Percentiles rank a stretch among this genome's conserved stretches.
Evolutionary conservation across 1,284 basidiomycete genomes (phyloP).

Genomic region (Marasmius sp.): DNA sequence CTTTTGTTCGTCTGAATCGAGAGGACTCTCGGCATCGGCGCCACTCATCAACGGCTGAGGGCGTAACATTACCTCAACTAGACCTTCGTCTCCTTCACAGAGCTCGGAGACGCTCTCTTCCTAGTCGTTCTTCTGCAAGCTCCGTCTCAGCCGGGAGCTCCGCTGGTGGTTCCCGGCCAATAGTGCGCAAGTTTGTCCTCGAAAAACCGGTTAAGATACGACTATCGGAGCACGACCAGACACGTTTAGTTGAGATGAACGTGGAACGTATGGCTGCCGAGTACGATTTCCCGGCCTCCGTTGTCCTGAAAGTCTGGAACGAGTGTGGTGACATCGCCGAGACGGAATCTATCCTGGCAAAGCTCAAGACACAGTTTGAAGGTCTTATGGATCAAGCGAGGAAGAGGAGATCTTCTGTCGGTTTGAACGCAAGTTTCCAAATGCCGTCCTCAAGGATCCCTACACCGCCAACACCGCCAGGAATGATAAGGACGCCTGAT

Average conservation of each 20-base stretch:
- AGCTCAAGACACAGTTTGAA: neutral
- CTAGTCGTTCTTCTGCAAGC: neutral
- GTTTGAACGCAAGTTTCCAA: neutral
- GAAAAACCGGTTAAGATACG: neutral
- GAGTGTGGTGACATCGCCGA: conserved; percentile 2
- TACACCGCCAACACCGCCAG: neutral
- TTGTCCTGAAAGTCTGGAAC: conserved; percentile 8
- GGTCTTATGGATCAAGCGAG: neutral
- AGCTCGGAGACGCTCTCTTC: neutral
- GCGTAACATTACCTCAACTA: neutral
- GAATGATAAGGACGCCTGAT: neutral
- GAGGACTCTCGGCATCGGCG: neutral
- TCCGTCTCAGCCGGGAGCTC: neutral
- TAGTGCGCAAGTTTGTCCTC: no score
- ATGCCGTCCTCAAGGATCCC: neutral
- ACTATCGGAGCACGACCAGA: conserved; percentile 6
- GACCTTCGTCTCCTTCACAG: neutral
- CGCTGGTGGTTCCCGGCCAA: neutral
- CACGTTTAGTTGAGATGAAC: conserved; percentile 4
- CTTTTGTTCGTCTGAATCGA: neutral
- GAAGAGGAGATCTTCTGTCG: neutral
- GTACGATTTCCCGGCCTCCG: conserved; percentile 4
- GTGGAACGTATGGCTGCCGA: conserved; percentile 4
- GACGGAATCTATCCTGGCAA: conserved; percentile 1
- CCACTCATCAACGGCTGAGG: neutral